phyloP scores from a whole-genome alignment of 2,329 filamentous ascomycete genomes.

The Xylogone sp. region DNA sequence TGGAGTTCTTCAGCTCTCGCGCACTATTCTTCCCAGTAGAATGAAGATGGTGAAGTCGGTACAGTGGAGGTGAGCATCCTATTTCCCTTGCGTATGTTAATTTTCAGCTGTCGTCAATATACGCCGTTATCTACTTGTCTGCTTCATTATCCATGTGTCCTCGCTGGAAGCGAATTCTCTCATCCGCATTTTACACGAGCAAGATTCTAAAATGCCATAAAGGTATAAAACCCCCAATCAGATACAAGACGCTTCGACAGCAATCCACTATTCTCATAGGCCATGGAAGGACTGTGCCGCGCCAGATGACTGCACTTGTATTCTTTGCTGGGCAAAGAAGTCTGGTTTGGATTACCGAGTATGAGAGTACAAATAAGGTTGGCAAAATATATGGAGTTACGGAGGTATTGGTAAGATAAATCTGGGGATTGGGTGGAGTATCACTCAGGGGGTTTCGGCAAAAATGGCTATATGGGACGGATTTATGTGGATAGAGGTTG shows the following conservation, averaged over 20 bases:
- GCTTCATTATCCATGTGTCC: no score
- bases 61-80: conserved; percentile 6
- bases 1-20: conserved; percentile 9
- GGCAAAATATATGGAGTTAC: not conserved
- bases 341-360: not conserved
- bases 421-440: no score
- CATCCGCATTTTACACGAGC: no score
- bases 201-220: not conserved
- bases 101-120: no score
- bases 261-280: not conserved
- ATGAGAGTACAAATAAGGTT: not conserved
- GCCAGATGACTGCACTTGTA: not conserved
- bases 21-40: conserved; percentile 10
- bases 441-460: no score
- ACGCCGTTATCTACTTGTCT: no score
- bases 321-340: not conserved
- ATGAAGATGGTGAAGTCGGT: conserved; percentile 7
- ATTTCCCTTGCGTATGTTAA: not conserved
- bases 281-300: not conserved
- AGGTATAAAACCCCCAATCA: not conserved
- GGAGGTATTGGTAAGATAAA: no score
- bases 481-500: no score
- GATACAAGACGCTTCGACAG: not conserved
- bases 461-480: no score
- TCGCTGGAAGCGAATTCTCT: no score